Evolutionary conservation across 192 early-diverging fungal genomes (phyloP).

Genomic region (Entomortierella parvispora): DNA sequence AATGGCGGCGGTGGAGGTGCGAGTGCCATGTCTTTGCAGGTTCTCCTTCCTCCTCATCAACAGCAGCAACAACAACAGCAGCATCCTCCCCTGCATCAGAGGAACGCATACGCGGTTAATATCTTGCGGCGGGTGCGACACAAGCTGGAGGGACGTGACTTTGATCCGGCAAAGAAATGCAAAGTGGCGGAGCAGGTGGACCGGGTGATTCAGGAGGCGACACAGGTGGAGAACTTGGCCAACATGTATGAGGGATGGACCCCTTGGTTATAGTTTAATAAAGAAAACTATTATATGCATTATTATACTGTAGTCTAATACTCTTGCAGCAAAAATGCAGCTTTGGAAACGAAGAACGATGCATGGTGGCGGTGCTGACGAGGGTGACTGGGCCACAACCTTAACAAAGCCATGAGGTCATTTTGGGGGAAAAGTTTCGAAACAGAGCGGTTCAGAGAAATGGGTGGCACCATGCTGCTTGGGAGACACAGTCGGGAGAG

Average conservation of each 20-base stretch:
- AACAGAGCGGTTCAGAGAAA: no score
- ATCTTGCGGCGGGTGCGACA: slow-evolving; percentile 69
- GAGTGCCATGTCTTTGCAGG: neutral
- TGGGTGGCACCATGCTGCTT: no score
- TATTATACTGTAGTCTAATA: neutral
- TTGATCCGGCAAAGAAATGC: slow-evolving; percentile 58
- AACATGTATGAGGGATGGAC: slow-evolving; percentile 93
- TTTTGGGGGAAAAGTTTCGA: no score
- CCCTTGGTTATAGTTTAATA: slow-evolving; percentile 81
- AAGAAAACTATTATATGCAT: no score
- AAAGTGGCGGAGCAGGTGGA: slow-evolving; percentile 75
- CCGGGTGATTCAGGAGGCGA: slow-evolving; percentile 73
- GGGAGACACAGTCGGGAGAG: no score
- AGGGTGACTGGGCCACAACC: neutral
- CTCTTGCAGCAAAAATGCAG: neutral
- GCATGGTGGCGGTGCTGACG: neutral
- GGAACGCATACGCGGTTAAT: slow-evolving; percentile 69
- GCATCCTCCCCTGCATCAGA: slow-evolving; percentile 38
- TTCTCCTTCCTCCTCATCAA: slow-evolving; percentile 8
- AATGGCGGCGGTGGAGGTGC: no score
- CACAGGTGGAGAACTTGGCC: slow-evolving; percentile 71
- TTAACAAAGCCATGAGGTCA: no score
- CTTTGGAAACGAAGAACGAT: neutral
- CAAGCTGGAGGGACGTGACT: slow-evolving; percentile 77
- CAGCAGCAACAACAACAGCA: slow-evolving; percentile 24